A percentile compares a stretch with the other conserved stretches of the same genome.
phyloP scores from a whole-genome alignment of 352 stramenopile genomes.

The Pythium biforme region DNA sequence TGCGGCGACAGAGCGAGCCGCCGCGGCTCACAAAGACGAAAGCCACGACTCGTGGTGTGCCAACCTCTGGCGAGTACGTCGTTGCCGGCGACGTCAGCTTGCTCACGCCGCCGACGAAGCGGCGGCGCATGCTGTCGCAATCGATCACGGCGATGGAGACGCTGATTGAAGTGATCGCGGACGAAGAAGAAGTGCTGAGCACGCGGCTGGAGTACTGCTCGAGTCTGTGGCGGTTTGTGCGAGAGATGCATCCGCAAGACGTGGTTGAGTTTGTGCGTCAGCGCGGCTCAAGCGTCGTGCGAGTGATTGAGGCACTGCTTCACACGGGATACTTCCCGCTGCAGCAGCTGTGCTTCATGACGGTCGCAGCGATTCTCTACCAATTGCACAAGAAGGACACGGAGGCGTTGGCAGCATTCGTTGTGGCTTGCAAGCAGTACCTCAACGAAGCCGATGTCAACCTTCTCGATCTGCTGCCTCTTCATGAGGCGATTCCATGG shows the following conservation, averaged over 20 bases:
- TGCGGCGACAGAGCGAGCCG: not conserved
- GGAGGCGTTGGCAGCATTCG: constrained; percentile 20
- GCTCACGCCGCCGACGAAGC: constrained; percentile 29
- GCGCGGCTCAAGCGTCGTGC: constrained; percentile 25
- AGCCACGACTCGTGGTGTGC: too few species aligned
- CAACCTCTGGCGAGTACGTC: constrained; percentile 1
- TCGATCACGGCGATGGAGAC: constrained; percentile 25
- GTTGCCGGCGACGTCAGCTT: constrained; percentile 17
- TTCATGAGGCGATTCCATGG: constrained; percentile 39
- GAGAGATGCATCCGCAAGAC: constrained; percentile 23
- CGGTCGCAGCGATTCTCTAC: constrained; percentile 36
- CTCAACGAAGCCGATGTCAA: constrained; percentile 25
- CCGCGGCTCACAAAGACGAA: not conserved
- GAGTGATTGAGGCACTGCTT: constrained; percentile 43
- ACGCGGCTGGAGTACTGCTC: constrained; percentile 41
- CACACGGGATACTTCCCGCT: constrained; percentile 62
- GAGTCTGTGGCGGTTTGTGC: constrained; percentile 34
- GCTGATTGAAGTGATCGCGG: constrained; percentile 31
- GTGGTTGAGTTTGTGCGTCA: constrained; percentile 31
- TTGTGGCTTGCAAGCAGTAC: constrained; percentile 22
- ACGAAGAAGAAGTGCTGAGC: constrained; percentile 36
- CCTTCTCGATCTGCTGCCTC: constrained; percentile 35
- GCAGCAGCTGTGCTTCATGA: constrained; percentile 63
- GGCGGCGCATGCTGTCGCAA: constrained; percentile 21
- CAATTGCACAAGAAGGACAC: constrained; percentile 33